These are phyloP conservation scores for Lentinula sp. DNA, from an alignment of 768 basidiomycete species.

Conservation along the genomic window DNA sequence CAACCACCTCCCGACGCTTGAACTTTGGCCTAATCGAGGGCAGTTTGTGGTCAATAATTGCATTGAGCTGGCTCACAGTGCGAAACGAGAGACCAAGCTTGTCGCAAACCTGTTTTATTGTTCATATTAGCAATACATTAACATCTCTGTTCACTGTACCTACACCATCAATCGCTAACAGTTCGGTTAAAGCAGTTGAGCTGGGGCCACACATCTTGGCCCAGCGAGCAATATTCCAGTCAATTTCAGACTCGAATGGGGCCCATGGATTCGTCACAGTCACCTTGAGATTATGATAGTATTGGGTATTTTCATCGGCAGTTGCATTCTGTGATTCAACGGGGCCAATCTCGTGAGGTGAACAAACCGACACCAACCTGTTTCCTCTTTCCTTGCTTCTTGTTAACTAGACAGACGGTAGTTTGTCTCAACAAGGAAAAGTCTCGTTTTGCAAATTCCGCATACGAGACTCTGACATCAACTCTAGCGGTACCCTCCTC, in stretches of 20 bases:
- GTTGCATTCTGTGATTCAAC: too few relatives aligned
- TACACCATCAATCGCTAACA: slow-evolving; percentile 23
- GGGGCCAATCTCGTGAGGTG: slow-evolving; percentile 22
- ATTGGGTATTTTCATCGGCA: too few relatives aligned
- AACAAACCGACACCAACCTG: slow-evolving; percentile 20
- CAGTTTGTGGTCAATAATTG: slow-evolving; percentile 12
- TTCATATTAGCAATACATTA: slow-evolving; percentile 14
- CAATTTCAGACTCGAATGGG: not conserved
- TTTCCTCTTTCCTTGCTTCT: slow-evolving; percentile 12
- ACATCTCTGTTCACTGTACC: not conserved
- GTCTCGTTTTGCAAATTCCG: slow-evolving; percentile 7
- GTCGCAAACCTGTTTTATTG: too few relatives aligned
- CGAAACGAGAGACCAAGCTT: too few relatives aligned
- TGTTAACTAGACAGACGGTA: slow-evolving; percentile 23
- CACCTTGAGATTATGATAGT: too few relatives aligned
- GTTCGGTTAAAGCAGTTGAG: slow-evolving; percentile 10
- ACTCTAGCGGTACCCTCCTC: slow-evolving; percentile 7
- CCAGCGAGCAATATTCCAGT: slow-evolving; percentile 17
- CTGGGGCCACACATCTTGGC: slow-evolving; percentile 20
- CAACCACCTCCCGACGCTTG: slow-evolving; percentile 15
- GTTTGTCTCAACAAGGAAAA: slow-evolving; percentile 14
- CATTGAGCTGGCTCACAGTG: slow-evolving; percentile 5
- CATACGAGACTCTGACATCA: slow-evolving; percentile 10
- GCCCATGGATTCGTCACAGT: too few relatives aligned
- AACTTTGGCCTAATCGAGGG: slow-evolving; percentile 21